These are phyloP conservation scores for Fusarium coicis DNA, from an alignment of 2,329 filamentous ascomycete genomes.

Conservation along the genomic window DNA sequence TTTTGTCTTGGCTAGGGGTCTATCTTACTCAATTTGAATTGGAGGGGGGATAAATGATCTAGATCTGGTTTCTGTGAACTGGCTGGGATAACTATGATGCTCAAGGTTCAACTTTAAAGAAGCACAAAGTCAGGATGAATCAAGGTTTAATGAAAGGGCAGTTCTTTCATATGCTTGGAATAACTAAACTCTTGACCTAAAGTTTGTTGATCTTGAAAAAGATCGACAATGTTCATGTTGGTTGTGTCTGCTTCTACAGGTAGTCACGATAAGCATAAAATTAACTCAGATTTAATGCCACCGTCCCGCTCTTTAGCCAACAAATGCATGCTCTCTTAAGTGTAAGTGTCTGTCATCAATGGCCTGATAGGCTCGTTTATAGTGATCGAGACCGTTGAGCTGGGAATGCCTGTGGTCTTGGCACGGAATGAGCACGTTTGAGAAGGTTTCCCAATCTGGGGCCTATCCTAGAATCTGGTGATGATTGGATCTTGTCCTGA, in stretches of 20 bases:
- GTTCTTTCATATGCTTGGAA: too few species aligned
- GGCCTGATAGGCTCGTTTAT: not conserved
- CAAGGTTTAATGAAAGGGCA: not conserved
- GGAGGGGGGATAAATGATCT: not conserved
- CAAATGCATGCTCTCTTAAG: not conserved
- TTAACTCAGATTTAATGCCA: not conserved
- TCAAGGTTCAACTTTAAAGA: not conserved
- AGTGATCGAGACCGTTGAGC: not conserved
- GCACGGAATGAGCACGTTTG: slow-evolving; percentile 17
- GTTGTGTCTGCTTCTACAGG: not conserved
- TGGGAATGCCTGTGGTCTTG: not conserved
- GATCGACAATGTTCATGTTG: not conserved
- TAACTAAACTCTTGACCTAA: not conserved
- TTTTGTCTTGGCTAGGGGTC: not conserved
- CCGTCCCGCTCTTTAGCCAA: not conserved
- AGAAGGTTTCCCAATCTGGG: slow-evolving; percentile 7
- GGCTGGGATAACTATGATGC: not conserved
- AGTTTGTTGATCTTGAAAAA: not conserved
- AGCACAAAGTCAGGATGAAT: too few species aligned
- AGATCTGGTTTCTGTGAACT: not conserved
- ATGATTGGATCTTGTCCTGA: not conserved
- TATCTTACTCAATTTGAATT: not conserved
- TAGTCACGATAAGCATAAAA: slow-evolving; percentile 4
- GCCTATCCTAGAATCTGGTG: not conserved
- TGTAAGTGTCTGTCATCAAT: not conserved